Evolutionary conservation across 1,284 basidiomycete species (phyloP).

Genomic region (Vanrija humicola): DNA sequence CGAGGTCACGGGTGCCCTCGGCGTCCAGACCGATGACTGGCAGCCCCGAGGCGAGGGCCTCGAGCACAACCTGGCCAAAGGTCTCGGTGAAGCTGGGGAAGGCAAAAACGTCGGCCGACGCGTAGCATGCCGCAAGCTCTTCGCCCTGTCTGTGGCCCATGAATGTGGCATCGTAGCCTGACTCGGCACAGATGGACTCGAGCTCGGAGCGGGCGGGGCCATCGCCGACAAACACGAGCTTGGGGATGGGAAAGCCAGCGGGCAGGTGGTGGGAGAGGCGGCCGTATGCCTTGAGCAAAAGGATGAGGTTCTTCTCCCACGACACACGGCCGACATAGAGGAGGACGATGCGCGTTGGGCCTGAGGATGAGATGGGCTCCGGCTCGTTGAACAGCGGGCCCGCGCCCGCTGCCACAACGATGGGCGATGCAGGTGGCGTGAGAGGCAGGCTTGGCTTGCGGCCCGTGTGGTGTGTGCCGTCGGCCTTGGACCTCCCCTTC

Average conservation of each 20-base stretch:
- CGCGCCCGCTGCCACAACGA: slow-evolving; percentile 18
- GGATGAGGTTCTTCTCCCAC: slow-evolving; percentile 60
- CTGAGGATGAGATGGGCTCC: slow-evolving; percentile 10
- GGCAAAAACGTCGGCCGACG: slow-evolving; percentile 56
- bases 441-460: slow-evolving; percentile 36
- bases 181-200: slow-evolving; percentile 49
- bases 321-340: slow-evolving; percentile 51
- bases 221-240: slow-evolving; percentile 58
- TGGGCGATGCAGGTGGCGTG: slow-evolving; percentile 38
- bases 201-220: slow-evolving; percentile 54
- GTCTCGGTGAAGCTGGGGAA: slow-evolving; percentile 58
- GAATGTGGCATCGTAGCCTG: slow-evolving; percentile 53
- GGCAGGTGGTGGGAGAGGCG: slow-evolving; percentile 34
- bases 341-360: slow-evolving; percentile 34
- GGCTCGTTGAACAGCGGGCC: slow-evolving; percentile 15
- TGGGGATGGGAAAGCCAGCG: slow-evolving; percentile 38
- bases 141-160: slow-evolving; percentile 53
- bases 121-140: slow-evolving; percentile 52
- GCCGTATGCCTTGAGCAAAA: slow-evolving; percentile 54
- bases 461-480: slow-evolving; percentile 45
- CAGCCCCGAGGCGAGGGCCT: slow-evolving; percentile 56
- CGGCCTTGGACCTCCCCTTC: slow-evolving; percentile 12
- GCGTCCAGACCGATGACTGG: slow-evolving; percentile 58
- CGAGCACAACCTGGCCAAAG: slow-evolving; percentile 58
- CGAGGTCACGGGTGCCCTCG: slow-evolving; percentile 58